Evolutionary conservation across 2,329 filamentous ascomycete genomes (phyloP).

Genomic region (Neofusicoccum laricinum): DNA sequence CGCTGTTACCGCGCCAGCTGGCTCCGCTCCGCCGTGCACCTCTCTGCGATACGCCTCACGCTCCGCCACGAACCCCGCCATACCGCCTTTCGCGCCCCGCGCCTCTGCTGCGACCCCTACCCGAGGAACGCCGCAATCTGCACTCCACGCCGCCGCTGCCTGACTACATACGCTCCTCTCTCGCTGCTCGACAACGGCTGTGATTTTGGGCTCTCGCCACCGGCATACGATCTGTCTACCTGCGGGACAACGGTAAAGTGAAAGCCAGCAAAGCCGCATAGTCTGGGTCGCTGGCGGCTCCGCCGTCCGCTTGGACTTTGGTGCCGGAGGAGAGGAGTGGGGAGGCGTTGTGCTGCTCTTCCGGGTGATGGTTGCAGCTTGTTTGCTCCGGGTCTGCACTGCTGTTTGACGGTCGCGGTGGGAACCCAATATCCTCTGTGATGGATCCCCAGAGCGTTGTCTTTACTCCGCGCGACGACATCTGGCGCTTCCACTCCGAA

Average conservation of each 20-base stretch:
- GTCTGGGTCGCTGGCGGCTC: conserved; percentile 20
- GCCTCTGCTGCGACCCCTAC: neutral
- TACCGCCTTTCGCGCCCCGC: neutral
- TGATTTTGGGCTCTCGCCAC: neutral
- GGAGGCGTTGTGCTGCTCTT: conserved; percentile 11
- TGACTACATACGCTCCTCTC: neutral
- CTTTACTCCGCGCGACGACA: conserved; percentile 62
- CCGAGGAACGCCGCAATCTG: neutral
- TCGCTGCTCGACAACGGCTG: neutral
- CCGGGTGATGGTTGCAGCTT: conserved; percentile 8
- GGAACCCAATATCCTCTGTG: conserved; percentile 21
- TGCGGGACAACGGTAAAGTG: neutral
- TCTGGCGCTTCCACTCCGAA: conserved; percentile 63
- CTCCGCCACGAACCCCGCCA: neutral
- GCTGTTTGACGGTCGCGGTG: neutral
- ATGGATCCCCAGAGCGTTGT: conserved; percentile 64
- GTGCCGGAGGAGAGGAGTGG: conserved; percentile 22
- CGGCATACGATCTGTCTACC: neutral
- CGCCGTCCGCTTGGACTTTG: conserved; percentile 23
- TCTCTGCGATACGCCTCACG: neutral
- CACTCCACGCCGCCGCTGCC: neutral
- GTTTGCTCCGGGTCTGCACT: neutral
- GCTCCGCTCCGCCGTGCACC: neutral
- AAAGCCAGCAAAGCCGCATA: neutral
- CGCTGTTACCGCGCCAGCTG: neutral